phyloP scores from a whole-genome alignment of 2,329 filamentous ascomycete genomes.

The Monosporascus ibericus region DNA sequence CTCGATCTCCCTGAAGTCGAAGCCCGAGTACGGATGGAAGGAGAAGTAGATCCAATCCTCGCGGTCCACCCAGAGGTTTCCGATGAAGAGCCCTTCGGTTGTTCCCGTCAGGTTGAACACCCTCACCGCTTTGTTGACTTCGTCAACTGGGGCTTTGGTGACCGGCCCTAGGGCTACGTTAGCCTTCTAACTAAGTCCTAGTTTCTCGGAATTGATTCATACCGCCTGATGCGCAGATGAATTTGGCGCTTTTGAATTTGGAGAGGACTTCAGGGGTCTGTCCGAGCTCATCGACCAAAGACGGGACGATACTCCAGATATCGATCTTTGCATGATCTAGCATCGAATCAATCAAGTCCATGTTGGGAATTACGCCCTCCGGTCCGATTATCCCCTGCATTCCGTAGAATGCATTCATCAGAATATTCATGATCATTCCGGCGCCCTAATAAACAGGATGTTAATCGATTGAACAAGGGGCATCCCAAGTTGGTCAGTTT shows the following conservation, averaged over 20 bases:
- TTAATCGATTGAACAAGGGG: neutral
- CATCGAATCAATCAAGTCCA: conserved; percentile 27
- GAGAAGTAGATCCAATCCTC: conserved; percentile 25
- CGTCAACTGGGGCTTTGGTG: conserved; percentile 18
- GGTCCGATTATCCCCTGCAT: conserved; percentile 32
- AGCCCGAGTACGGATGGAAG: conserved; percentile 28
- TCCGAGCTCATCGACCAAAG: conserved; percentile 27
- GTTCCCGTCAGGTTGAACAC: conserved; percentile 29
- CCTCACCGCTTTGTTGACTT: conserved; percentile 26
- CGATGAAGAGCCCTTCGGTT: conserved; percentile 29
- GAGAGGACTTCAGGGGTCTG: conserved; percentile 24
- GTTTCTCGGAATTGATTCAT: neutral
- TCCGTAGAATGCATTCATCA: conserved; percentile 30
- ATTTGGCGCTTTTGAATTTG: conserved; percentile 26
- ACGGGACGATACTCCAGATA: conserved; percentile 33
- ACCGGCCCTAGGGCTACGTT: conserved; percentile 16
- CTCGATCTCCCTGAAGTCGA: conserved; percentile 27
- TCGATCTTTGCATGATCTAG: conserved; percentile 28
- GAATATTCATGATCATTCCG: conserved; percentile 35
- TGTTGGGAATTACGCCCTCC: conserved; percentile 26
- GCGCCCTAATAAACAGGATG: conserved; percentile 24
- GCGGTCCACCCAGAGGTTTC: conserved; percentile 18
- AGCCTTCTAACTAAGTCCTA: neutral
- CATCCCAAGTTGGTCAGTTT: neutral
- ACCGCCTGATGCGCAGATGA: conserved; percentile 31